These are phyloP conservation scores for Linderniella brevidens DNA, from an alignment of 257 asterid genomes.

Conservation along the genomic window DNA sequence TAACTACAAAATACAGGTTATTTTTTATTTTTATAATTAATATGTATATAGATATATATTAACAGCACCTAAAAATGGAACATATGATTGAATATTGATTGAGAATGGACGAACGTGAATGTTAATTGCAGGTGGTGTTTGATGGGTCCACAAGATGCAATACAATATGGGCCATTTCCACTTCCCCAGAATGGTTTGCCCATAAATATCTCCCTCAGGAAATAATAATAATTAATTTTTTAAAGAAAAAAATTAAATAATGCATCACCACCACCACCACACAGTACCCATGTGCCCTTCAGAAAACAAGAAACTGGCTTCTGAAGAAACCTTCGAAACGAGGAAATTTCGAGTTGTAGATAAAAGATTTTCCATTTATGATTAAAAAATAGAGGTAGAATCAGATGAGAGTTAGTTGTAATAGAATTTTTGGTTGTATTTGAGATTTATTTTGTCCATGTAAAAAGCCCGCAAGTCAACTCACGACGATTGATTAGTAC, in stretches of 20 bases:
- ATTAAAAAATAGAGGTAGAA: not conserved
- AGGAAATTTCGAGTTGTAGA: too few relatives aligned
- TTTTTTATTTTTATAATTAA: not conserved
- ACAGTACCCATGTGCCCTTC: too few relatives aligned
- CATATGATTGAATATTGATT: too few relatives aligned
- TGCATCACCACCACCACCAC: not conserved
- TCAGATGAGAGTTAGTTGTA: too few relatives aligned
- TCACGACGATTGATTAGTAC: constrained; percentile 9
- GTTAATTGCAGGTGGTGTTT: constrained; percentile 69
- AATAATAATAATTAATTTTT: too few relatives aligned
- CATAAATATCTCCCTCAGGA: constrained; percentile 35
- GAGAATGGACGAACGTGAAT: too few relatives aligned
- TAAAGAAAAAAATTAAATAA: constrained; percentile 7
- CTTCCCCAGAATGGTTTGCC: constrained; percentile 98
- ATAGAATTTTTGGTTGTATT: not conserved
- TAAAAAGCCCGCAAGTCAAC: constrained; percentile 54
- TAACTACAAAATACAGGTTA: constrained; percentile 13
- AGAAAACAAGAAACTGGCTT: not conserved
- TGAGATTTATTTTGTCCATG: constrained; percentile 7
- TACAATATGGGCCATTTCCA: constrained; percentile 93
- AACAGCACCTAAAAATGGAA: too few relatives aligned
- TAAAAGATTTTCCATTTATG: constrained; percentile 11
- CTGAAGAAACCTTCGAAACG: constrained; percentile 6
- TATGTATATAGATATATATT: too few relatives aligned
- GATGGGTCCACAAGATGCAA: constrained; percentile 80